Evolutionary conservation across 108 stramenopile genomes (phyloP), one percentile per base, ranked within the genome.

Genomic region (Mediolabrus comicus): DNA sequence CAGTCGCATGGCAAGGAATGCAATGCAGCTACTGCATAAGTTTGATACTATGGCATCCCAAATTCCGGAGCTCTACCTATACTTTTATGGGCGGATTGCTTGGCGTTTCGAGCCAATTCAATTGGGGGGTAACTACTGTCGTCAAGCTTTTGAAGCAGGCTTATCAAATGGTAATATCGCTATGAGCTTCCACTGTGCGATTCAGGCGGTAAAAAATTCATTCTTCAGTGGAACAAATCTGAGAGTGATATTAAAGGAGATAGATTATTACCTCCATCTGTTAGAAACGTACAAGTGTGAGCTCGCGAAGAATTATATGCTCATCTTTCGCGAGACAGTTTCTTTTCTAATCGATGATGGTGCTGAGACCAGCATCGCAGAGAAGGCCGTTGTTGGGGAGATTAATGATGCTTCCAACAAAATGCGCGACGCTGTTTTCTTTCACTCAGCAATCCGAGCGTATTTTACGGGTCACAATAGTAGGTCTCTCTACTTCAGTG

Each of bases 191-290:
- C 24, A 56, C 28, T 35, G 64, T 27, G 53, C 35, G 10, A 10
- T 56, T 1, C 31, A 62, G 5, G 11, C 25, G 12, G 36, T 68
- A 17, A 54, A 59, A 5, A 52, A 25, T 7, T 24, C 29, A 27
- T 4, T 75, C 29, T 38, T 53, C n/a, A 53, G 53, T 0, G 74
- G 74, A 19, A 34, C 27, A 22, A 75, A 62, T 19, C 29, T 75
- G 53, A 53, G 33, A 2, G 17, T 22, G 9, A 31, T 75, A 14
- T 38, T 62, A 25, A 51, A 62, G 3, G 62, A 67, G 61, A 39
- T 75, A 3, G 60, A 75, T 33, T 60, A 59, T 39, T 67, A 67
- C 26, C 27, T 75, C 29, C 58, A 56, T 39, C 39, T 75, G 12
- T 30, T 59, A 0, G 10, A 31, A 30, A 43, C 14, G 24, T 59